Evolutionary conservation across 768 basidiomycete genomes (phyloP).

Genomic region (Boletus vinaceobasis): DNA sequence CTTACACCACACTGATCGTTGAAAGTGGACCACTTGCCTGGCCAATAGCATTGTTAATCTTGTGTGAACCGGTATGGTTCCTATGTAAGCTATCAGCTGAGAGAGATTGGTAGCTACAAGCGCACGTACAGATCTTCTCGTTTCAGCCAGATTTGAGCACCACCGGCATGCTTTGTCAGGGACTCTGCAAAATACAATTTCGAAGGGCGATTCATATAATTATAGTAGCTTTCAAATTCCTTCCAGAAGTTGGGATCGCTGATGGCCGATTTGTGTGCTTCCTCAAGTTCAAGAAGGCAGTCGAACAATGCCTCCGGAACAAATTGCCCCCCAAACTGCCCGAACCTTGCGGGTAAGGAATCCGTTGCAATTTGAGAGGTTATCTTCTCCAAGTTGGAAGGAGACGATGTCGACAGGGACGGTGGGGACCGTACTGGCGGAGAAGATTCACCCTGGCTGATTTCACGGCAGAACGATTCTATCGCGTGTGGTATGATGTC

Average conservation of each 20-base stretch:
- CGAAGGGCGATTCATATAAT: conserved; percentile 94
- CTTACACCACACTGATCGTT: background rate
- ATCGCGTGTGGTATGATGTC: conserved; percentile 52
- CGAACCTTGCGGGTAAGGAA: conserved; percentile 80
- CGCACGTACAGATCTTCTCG: conserved; percentile 78
- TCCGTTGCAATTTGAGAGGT: conserved; percentile 34
- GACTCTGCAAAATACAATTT: conserved; percentile 89
- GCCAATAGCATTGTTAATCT: conserved; percentile 98
- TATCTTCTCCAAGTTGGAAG: conserved; percentile 6
- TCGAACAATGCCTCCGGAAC: conserved; percentile 97
- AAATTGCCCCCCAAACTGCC: conserved; percentile 95
- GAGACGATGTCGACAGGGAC: background rate
- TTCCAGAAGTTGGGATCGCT: conserved; percentile 89
- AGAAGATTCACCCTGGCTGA: conserved; percentile 45
- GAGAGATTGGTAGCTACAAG: background rate
- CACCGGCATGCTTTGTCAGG: conserved; percentile 84
- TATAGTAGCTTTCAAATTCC: conserved; percentile 83
- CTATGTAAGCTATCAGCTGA: conserved; percentile 35
- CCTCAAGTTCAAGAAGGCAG: conserved; percentile 85
- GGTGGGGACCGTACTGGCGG: conserved; percentile 4
- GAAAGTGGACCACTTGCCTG: conserved; percentile 50
- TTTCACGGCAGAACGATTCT: conserved; percentile 69
- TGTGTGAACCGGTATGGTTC: conserved; percentile 98
- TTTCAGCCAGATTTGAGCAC: conserved; percentile 97
- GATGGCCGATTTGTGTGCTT: conserved; percentile 83